A percentile compares a stretch with the other conserved stretches of the same genome.
These are phyloP conservation scores for Staphylotrichum tortipilum DNA, from an alignment of 495 filamentous ascomycete genomes.

Conservation along the genomic window DNA sequence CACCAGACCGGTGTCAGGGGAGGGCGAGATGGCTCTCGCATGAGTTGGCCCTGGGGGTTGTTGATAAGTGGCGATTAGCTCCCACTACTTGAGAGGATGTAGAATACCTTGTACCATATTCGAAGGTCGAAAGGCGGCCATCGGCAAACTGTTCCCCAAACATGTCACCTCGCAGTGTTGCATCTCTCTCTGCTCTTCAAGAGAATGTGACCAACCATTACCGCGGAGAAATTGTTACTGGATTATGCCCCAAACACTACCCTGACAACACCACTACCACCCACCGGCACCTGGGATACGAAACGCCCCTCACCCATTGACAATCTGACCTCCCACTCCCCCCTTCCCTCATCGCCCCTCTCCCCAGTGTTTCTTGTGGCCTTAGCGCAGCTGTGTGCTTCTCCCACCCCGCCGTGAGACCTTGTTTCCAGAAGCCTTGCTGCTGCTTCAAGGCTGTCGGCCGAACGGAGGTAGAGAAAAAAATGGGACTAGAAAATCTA, in stretches of 20 bases:
- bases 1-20: too few relatives aligned
- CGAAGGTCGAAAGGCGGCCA: not conserved
- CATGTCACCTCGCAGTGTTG: not conserved
- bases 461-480: conserved; percentile 2
- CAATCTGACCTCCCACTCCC: not conserved
- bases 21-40: too few relatives aligned
- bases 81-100: too few relatives aligned
- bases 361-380: not conserved
- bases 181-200: not conserved
- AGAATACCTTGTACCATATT: conserved; percentile 5
- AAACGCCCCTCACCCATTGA: not conserved
- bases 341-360: too few relatives aligned
- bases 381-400: too few relatives aligned
- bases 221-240: not conserved
- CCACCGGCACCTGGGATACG: not conserved
- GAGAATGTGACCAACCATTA: not conserved
- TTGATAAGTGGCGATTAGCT: too few relatives aligned
- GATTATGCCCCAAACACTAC: not conserved
- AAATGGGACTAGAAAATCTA: conserved; percentile 14
- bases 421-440: not conserved
- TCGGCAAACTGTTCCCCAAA: not conserved
- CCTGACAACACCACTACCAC: not conserved
- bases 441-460: not conserved
- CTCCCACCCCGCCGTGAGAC: too few relatives aligned
- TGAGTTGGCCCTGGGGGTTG: not conserved